Base-by-base conservation (phyloP, 2,329 filamentous ascomycete species). In the Chlorencoelia australis region DNA sequence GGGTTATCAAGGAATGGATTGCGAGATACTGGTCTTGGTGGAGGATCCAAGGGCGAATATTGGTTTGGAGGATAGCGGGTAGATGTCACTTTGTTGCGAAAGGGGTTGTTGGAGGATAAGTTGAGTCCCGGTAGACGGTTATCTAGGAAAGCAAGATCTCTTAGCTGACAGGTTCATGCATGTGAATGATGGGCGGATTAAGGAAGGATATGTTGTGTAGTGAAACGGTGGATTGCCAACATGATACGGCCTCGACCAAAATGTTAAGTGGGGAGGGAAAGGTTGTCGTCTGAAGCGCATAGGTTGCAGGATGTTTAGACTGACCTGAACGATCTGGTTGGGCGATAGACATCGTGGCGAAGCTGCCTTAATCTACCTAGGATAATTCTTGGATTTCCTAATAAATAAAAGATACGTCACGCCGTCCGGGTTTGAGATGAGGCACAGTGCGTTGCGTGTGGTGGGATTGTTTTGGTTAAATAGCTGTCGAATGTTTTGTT, bases 71-170 rank as follows among this genome's bases (percentile, higher is more conserved):
- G 51, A 54, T 55, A 54, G 62, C 57, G 33, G 73, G 79, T n/a
- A 45, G 80, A 83, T 24, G 68, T 66, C 46, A 78, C 75, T 54
- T 79, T 75, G 60, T 84, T 84, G 65, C 82, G 79, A 56, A 73
- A 88, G 44, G 82, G 82, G 57, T 88, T 88, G 69, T 87, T 87
- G 59, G 79, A 78, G 54, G 64, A 61, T 39, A 87, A 72, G 60
- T 77, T 80, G 58, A 80, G 65, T 48, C 67, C 68, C 46, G 69
- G 59, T 49, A 63, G 67, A 34, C 46, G 46, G 29, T 42, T 45
- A 33, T 48, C 53, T 55, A 48, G 37, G 41, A 40, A 49, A 49
- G 50, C 38, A 47, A 40, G 45, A 49, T 47, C 37, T 35, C 41
- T 16, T 47, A 52, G 50, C 43, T 33, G 30, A 38, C 41, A 44